phyloP scores from a whole-genome alignment of 169 alveolate genomes.

The Cryptosporidium muris region DNA sequence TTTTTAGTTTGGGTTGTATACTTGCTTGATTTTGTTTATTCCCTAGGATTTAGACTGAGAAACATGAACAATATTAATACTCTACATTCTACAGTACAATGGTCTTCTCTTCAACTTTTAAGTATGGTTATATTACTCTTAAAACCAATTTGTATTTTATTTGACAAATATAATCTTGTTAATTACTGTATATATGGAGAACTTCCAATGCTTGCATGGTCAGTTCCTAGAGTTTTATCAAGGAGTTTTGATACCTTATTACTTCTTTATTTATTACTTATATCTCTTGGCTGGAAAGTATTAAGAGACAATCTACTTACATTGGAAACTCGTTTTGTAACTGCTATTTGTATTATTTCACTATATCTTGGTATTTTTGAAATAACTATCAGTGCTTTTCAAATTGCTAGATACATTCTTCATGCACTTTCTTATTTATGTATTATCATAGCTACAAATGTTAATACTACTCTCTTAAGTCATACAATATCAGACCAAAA shows the following conservation, averaged over 20 bases:
- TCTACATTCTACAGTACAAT: not conserved
- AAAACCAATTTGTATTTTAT: constrained; percentile 35
- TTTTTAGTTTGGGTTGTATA: constrained; percentile 14
- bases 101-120: constrained; percentile 14
- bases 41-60: constrained; percentile 16
- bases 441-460: constrained; percentile 50
- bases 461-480: constrained; percentile 36
- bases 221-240: constrained; percentile 47
- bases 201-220: constrained; percentile 33
- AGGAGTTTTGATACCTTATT: constrained; percentile 29
- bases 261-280: constrained; percentile 36
- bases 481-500: constrained; percentile 61
- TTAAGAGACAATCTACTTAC: constrained; percentile 50
- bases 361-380: constrained; percentile 50
- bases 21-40: constrained; percentile 2
- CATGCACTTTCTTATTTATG: constrained; percentile 43
- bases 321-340: constrained; percentile 24
- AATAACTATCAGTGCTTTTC: constrained; percentile 30
- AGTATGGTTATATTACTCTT: constrained; percentile 5
- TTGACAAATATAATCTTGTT: constrained; percentile 15
- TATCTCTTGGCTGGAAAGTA: constrained; percentile 67
- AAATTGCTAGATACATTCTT: constrained; percentile 54
- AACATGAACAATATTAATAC: not conserved
- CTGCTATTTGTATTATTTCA: constrained; percentile 19
- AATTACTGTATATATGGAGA: constrained; percentile 25